Evolutionary conservation across 2,329 filamentous ascomycete genomes (phyloP), one percentile per base, ranked within the genome.

Genomic region (Colletotrichum tamarilloi): DNA sequence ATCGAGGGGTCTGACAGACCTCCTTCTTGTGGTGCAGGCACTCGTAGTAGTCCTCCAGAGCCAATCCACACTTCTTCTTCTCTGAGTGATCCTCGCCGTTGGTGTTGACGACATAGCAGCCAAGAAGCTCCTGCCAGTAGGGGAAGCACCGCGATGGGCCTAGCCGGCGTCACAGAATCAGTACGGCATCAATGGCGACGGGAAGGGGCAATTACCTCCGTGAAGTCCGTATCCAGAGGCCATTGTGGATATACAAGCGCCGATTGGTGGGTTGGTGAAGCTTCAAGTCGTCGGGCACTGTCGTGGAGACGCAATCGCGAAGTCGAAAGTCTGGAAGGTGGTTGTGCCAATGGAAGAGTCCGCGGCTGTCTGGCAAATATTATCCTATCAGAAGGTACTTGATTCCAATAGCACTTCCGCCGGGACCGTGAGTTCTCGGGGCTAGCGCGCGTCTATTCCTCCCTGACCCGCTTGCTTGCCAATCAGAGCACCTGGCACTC

Each of bases 21-120:
- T 99, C 97, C 88, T 99, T 99, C 89, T 93, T 95, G 89, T 99
- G 97, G 84, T 99, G 97, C 81, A 99, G 87, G 85, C 97, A 99
- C 87, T 99, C 97, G 83, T 98, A 97, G 88, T 99, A 99, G 83
- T 99, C 97, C 83, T 99, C 97, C 77, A 98, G 88, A 5, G 92
- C 90, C 19, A 94, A 92, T 22, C 89, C 86, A 83, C 97, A 99
- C 86, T 97, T 97, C 84, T 92, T 93, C 87, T 95, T 97, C 78
- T 94, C 94, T 19, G 91, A 90, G 77, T 91, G 88, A 80, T 95
- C 93, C 68, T 96, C 93, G 76, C 93, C 87, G 76, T 89, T 90
- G 68, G 95, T 95, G 87, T 98, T 98, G 82, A 98, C 92, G 74
- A 98, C 95, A 84, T 99, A 99, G 91, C 97, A 99, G 80, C 95